Evolutionary conservation across 2,329 filamentous ascomycete species (phyloP), one percentile per base, ranked within the genome.

Genomic region (Neonectria ditissima): DNA sequence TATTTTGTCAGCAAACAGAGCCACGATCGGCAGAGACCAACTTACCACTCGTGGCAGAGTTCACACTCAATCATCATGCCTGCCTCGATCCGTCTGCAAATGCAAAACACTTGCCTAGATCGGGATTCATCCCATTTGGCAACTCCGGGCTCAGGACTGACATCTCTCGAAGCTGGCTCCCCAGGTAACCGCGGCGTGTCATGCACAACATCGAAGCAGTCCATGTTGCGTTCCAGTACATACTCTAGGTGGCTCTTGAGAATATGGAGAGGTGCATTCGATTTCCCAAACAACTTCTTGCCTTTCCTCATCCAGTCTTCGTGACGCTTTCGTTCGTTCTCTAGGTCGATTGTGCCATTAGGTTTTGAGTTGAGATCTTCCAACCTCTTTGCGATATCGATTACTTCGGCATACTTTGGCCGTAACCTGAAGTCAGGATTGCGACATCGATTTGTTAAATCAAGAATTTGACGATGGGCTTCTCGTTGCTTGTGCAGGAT

Each of bases 41-140:
- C 89, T 83, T 78, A 94, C 96, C 96, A 99, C 82, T 99, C 96
- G 74, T 97, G 95, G 79, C 96, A 99, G 41, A 97, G 85, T 77
- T 98, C 96, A 77, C 96, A 99, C 80, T 99, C 96, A 73, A 99
- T 98, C 96, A 99, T 99, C 91, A 98, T 97, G 55, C 96, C 96
- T 39, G 95, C 94, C 79, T 99, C 96, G 7, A 93, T 88, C 67
- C 91, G 93, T 63, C 96, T 89, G 80, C 96, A 99, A 70, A 99
- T 97, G 79, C 96, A 99, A 78, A 98, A 99, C 0, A 98, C 95
- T 76, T 98, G 94, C 37, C 87, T 80, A 59, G 85, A 85, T 32
- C 81, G 89, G 75, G 83, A 86, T 72, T 91, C 86, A 72, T 91
- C 84, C 85, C 81, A 90, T 69, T 80, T 86, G 64, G 77, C 84